Evolutionary conservation across 1,139 yeast genomes (phyloP), one percentile per base, ranked within the genome.

Genomic region (Hyphopichia buzzinii): DNA sequence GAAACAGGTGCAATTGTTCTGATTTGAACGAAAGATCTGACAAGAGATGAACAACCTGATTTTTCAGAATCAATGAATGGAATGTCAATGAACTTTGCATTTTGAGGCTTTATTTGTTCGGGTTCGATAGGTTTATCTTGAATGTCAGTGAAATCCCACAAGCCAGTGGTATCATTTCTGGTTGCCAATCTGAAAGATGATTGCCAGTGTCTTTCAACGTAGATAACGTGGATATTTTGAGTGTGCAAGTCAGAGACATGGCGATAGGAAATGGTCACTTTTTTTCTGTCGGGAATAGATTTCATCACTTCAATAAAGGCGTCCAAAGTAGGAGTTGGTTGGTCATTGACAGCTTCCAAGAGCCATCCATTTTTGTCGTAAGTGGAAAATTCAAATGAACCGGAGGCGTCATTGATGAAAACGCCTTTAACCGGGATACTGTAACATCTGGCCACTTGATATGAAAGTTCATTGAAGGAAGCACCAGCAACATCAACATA

Each of bases 401-500:
- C 94, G 3, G 84, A 70, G 0, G 95, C 88, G 46, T 84, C 79
- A 48, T 85, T 82, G 31, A 87, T 73, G 53, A 78, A 88, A 0
- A 89, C 95, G 26, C 97, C 97, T 46, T 68, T 74, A 4, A 85
- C 90, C 0, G 96, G 94, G 29, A 88, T 74, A 33, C 94, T 87
- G 54, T 80, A 87, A 37, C 82, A 74, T 53, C 96, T 75, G 2
- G 97, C 97, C 61, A 88, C 72, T 59, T 89, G 97, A 57, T 89
- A 90, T 31, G 95, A 84, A 46, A 89, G 64, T 37, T 85, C 81
- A 55, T 89, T 89, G 62, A 89, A 87, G 1, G 86, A 74, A 1
- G 94, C 96, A 36, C 97, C 97, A 32, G 86, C 84, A 7, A 84
- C 92, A 42, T 83, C 86, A 3, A 89, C 83, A 54, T 78, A 88